Conservation (phyloP, 2,329 filamentous ascomycete genomes). For the Fusarium virguliforme region DNA sequence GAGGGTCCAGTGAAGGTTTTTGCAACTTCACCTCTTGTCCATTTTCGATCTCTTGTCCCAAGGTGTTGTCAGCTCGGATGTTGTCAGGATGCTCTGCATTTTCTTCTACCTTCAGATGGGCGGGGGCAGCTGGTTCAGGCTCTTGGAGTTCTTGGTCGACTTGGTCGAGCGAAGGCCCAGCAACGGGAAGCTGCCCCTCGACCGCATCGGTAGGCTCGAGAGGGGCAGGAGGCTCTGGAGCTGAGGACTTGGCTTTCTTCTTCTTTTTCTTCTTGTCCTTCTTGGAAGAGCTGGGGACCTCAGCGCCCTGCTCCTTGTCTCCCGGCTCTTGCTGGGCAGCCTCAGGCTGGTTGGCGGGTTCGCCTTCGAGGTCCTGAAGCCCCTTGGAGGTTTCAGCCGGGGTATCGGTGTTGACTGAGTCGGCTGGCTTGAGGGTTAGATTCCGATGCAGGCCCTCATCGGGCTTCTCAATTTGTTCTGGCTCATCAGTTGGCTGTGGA, state of each 20-base stretch:
- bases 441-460: conserved; percentile 9
- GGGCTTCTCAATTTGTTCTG: neutral
- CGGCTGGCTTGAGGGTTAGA: neutral
- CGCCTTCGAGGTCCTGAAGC: neutral
- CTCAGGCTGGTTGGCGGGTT: neutral
- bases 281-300: conserved; percentile 14
- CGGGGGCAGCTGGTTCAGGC: neutral
- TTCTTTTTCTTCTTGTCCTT: conserved; percentile 44
- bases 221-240: neutral
- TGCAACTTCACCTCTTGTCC: conserved; percentile 17
- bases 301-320: neutral
- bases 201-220: neutral
- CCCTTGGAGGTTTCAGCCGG: neutral
- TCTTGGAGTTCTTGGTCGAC: conserved; percentile 3
- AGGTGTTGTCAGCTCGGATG: neutral
- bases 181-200: neutral
- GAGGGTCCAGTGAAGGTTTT: conserved; percentile 5
- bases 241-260: conserved; percentile 23
- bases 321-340: neutral
- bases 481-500: neutral
- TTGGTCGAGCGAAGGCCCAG: neutral
- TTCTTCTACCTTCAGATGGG: neutral
- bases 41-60: conserved; percentile 13
- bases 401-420: neutral
- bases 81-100: neutral